A percentile compares a stretch with the other conserved stretches of the same genome.
Conservation (phyloP, 169 alveolate genomes). For the Plasmodium vinckei region DNA sequence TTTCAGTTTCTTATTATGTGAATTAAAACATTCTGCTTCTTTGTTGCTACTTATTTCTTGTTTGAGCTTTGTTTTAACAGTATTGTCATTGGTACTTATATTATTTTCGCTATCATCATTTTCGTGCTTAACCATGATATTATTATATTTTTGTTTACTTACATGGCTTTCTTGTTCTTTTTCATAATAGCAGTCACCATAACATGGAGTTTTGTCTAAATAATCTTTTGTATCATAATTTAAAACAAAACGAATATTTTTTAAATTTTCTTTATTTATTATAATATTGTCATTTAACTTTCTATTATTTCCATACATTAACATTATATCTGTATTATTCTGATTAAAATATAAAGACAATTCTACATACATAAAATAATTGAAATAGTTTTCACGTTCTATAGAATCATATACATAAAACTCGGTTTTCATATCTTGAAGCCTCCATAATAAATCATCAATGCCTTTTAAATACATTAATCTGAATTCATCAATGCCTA, state of each 20-base stretch:
- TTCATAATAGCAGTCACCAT: not conserved
- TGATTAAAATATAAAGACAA: constrained; percentile 67
- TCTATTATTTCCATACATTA: constrained; percentile 20
- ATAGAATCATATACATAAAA: constrained; percentile 58
- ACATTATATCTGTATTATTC: constrained; percentile 30
- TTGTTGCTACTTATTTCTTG: constrained; percentile 2
- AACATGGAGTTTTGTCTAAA: not conserved
- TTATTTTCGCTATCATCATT: not conserved
- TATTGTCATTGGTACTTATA: not conserved
- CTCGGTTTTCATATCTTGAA: constrained; percentile 19
- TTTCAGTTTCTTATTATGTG: not conserved
- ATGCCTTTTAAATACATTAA: constrained; percentile 28
- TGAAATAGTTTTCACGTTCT: constrained; percentile 51
- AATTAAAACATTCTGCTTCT: no score
- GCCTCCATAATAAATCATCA: constrained; percentile 23
- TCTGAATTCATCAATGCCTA: constrained; percentile 46
- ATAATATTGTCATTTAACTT: constrained; percentile 22
- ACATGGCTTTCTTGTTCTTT: constrained; percentile 5
- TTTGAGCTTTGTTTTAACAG: constrained; percentile 5
- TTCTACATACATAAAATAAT: constrained; percentile 39
- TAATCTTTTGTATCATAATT: constrained; percentile 11
- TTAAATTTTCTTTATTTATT: constrained; percentile 37
- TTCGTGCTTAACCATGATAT: not conserved
- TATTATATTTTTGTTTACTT: no score
- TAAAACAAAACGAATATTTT: constrained; percentile 43